Evolutionary conservation across 73 alveolate genomes (phyloP).

Genomic region (Paramecium biaurelia): DNA sequence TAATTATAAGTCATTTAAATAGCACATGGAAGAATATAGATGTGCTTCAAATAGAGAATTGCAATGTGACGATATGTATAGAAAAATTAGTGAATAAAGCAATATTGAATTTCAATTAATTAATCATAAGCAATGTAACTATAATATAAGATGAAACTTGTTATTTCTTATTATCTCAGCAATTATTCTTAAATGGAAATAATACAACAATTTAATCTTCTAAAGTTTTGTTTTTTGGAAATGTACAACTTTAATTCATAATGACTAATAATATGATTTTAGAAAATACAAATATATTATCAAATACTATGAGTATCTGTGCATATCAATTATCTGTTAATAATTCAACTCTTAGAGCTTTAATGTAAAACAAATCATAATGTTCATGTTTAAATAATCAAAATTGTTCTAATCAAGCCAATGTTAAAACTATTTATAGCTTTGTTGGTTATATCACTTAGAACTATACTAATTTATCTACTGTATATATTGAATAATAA

Average conservation of each 20-base stretch:
- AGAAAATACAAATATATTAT: neutral
- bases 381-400: neutral
- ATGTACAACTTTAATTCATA: neutral
- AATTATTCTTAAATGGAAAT: neutral
- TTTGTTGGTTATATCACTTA: neutral
- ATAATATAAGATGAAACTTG: neutral
- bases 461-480: neutral
- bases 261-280: neutral
- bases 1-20: neutral
- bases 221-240: neutral
- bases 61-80: neutral
- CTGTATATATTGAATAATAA: neutral
- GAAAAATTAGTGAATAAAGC: neutral
- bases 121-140: neutral
- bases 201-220: neutral
- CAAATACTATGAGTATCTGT: neutral
- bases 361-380: neutral
- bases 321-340: neutral
- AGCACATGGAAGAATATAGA: neutral
- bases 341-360: neutral
- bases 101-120: neutral
- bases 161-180: neutral
- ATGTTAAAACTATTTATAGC: neutral
- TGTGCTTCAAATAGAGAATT: neutral
- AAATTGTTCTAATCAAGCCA: neutral